Conservation (phyloP, 257 asterid genomes). For the Knoxia roxburghii region DNA sequence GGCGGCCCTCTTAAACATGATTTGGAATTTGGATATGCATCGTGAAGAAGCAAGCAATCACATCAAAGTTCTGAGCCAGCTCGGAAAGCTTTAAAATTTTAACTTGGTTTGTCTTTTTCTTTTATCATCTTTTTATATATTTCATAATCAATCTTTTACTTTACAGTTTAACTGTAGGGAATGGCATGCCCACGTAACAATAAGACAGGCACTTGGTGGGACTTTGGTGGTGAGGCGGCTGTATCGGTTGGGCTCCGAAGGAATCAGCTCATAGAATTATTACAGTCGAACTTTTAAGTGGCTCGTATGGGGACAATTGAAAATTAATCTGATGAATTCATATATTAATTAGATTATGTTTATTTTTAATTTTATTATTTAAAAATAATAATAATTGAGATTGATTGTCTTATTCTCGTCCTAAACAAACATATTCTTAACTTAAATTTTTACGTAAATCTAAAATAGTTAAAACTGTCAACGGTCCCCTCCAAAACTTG, state of each 20-base stretch:
- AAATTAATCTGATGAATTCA: too few species aligned
- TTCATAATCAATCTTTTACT: background rate
- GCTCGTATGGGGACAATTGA: too few species aligned
- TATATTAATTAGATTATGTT: too few species aligned
- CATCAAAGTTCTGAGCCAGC: constrained; percentile 1
- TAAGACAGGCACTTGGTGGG: constrained; percentile 1
- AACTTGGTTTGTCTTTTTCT: background rate
- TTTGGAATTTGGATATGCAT: constrained; percentile 1
- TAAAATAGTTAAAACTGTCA: too few species aligned
- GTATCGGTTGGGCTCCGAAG: background rate
- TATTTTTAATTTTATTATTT: too few species aligned
- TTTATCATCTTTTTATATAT: background rate
- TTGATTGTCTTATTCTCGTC: too few species aligned
- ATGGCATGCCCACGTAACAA: background rate
- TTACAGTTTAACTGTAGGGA: background rate
- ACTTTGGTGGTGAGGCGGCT: background rate
- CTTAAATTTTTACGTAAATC: too few species aligned
- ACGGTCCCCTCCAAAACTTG: too few species aligned
- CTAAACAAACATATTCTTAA: too few species aligned
- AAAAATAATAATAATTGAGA: too few species aligned
- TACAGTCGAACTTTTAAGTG: too few species aligned
- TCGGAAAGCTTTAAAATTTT: constrained; percentile 6
- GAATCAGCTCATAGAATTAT: too few species aligned
- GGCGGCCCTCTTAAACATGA: constrained; percentile 11
- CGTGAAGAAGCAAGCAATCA: background rate